phyloP scores from a whole-genome alignment of 2,329 filamentous ascomycete species.

The Paecilomyces sp. region DNA sequence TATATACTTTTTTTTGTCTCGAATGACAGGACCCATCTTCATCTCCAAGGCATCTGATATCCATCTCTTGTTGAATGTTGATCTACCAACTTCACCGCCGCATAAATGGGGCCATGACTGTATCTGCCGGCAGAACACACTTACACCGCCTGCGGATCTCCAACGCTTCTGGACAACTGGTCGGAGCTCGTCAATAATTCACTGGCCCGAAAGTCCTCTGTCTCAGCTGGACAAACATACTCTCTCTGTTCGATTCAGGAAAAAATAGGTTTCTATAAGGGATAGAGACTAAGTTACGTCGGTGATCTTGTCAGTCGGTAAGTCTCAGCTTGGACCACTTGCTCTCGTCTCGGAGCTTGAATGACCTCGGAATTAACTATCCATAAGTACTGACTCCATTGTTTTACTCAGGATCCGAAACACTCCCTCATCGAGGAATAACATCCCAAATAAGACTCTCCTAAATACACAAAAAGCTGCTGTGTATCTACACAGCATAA shows the following conservation, averaged over 20 bases:
- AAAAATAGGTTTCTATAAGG: neutral
- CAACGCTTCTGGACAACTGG: conserved; percentile 17
- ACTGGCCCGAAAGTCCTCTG: neutral
- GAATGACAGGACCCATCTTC: too few species aligned
- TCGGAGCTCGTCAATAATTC: conserved; percentile 3
- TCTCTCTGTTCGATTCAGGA: neutral
- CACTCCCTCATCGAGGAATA: neutral
- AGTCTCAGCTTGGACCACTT: neutral
- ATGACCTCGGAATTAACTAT: neutral
- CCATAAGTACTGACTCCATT: neutral
- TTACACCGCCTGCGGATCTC: conserved; percentile 14
- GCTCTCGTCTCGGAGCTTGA: conserved; percentile 1
- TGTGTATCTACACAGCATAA: too few species aligned
- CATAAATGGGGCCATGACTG: neutral
- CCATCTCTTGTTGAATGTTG: neutral
- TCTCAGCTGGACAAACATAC: neutral
- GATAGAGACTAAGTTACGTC: neutral
- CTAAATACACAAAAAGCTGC: too few species aligned
- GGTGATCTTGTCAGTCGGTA: neutral
- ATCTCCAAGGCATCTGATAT: too few species aligned
- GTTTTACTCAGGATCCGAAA: neutral
- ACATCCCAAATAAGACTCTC: neutral
- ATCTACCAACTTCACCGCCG: neutral
- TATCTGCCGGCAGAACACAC: neutral
- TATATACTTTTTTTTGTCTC: too few species aligned